Conservation (phyloP, 441 rosid species). For the Heliophila coronopifolia region DNA sequence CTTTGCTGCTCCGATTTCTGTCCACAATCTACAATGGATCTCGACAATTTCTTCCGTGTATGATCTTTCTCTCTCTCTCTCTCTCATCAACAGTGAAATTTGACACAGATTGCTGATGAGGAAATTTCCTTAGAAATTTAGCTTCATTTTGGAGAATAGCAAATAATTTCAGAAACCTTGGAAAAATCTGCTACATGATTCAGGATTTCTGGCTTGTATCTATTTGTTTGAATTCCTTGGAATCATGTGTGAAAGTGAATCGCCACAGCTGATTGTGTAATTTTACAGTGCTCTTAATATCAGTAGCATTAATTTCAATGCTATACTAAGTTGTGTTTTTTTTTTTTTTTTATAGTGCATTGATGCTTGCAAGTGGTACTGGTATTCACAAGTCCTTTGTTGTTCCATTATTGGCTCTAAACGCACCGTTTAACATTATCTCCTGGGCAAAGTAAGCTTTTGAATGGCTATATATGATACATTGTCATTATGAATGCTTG, state of each 20-base stretch:
- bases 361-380: constrained; percentile 73
- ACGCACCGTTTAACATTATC: constrained; percentile 55
- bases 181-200: background rate
- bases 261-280: background rate
- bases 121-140: background rate
- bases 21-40: constrained; percentile 63
- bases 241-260: background rate
- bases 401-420: constrained; percentile 71
- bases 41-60: constrained; percentile 61
- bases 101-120: background rate
- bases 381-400: constrained; percentile 65
- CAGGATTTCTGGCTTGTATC: background rate
- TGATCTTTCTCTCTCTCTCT: constrained; percentile 17
- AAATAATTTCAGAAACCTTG: too few relatives aligned
- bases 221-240: background rate
- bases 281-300: background rate
- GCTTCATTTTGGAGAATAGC: background rate
- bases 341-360: constrained; percentile 47
- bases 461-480: background rate
- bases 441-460: constrained; percentile 76
- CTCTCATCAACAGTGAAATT: background rate
- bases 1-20: constrained; percentile 44
- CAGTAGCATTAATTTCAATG: background rate
- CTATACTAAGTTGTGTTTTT: constrained; percentile 2
- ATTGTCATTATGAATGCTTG: background rate